Evolutionary conservation across 2,329 filamentous ascomycete species (phyloP).

Genomic region (Epichloe bromicola): DNA sequence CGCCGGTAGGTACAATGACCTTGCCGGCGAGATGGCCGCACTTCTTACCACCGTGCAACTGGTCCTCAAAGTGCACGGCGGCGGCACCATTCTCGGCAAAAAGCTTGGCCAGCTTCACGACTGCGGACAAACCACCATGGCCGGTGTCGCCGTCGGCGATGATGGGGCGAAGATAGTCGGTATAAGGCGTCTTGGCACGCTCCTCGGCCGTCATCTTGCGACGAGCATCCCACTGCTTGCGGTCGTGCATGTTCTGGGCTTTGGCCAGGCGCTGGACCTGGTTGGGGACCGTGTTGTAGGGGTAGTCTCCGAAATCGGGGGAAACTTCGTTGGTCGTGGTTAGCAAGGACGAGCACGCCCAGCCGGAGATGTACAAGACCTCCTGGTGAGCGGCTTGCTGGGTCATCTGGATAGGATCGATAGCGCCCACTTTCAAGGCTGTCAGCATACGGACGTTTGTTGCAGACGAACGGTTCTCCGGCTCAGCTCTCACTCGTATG

Average conservation of each 20-base stretch:
- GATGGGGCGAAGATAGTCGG: conserved; percentile 89
- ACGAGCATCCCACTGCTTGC: conserved; percentile 82
- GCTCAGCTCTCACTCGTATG: conserved; percentile 60
- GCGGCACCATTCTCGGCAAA: conserved; percentile 96
- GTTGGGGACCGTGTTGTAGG: conserved; percentile 97
- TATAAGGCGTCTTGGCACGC: conserved; percentile 64
- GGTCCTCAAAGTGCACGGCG: conserved; percentile 94
- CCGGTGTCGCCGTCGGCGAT: conserved; percentile 94
- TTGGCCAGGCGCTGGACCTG: conserved; percentile 94
- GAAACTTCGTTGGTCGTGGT: conserved; percentile 96
- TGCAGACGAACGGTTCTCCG: not conserved
- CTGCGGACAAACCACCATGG: conserved; percentile 82
- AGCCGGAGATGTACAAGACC: conserved; percentile 89
- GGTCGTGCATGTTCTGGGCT: conserved; percentile 91
- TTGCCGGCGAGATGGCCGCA: conserved; percentile 95
- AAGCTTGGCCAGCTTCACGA: conserved; percentile 90
- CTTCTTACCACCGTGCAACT: conserved; percentile 96
- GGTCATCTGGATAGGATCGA: conserved; percentile 99
- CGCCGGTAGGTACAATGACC: conserved; percentile 82
- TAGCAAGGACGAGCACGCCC: conserved; percentile 89
- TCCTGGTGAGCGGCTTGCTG: conserved; percentile 95
- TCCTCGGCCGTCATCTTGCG: conserved; percentile 64
- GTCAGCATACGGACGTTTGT: not conserved
- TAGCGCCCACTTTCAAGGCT: conserved; percentile 63
- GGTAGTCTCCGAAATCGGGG: conserved; percentile 97